phyloP scores from a whole-genome alignment of 331 rosid species.

The Pyracantha coccinea region DNA sequence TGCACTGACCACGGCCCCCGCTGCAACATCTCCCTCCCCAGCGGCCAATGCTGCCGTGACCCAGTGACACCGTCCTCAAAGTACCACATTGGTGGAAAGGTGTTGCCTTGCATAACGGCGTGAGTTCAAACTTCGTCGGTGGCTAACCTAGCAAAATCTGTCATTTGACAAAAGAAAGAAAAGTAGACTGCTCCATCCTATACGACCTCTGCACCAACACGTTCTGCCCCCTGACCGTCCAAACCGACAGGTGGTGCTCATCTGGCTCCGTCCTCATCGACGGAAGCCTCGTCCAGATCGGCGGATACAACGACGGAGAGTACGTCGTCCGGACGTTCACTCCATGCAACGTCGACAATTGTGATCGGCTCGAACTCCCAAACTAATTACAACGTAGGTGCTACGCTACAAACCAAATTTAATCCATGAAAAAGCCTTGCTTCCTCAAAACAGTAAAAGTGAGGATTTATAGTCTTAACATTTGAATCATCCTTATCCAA shows the following conservation, averaged over 20 bases:
- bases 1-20: slow-evolving; percentile 51
- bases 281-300: slow-evolving; percentile 68
- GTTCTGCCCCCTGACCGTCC: slow-evolving; percentile 41
- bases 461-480: too few species aligned
- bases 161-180: too few species aligned
- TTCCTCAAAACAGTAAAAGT: not conserved
- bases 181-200: slow-evolving; percentile 45
- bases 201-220: slow-evolving; percentile 41
- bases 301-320: slow-evolving; percentile 65
- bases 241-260: slow-evolving; percentile 77
- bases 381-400: slow-evolving; percentile 44
- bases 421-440: too few species aligned
- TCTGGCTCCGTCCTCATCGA: slow-evolving; percentile 58
- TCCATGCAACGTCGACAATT: slow-evolving; percentile 33
- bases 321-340: slow-evolving; percentile 44
- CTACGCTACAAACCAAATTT: slow-evolving; percentile 64
- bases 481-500: slow-evolving; percentile 17
- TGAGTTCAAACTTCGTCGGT: too few species aligned
- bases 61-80: slow-evolving; percentile 24
- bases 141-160: too few species aligned
- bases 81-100: too few species aligned
- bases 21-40: slow-evolving; percentile 48
- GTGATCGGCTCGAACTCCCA: slow-evolving; percentile 66
- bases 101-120: too few species aligned
- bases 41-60: slow-evolving; percentile 41